phyloP scores from a whole-genome alignment of 2,329 filamentous ascomycete genomes.

The Aspergillus fructus region DNA sequence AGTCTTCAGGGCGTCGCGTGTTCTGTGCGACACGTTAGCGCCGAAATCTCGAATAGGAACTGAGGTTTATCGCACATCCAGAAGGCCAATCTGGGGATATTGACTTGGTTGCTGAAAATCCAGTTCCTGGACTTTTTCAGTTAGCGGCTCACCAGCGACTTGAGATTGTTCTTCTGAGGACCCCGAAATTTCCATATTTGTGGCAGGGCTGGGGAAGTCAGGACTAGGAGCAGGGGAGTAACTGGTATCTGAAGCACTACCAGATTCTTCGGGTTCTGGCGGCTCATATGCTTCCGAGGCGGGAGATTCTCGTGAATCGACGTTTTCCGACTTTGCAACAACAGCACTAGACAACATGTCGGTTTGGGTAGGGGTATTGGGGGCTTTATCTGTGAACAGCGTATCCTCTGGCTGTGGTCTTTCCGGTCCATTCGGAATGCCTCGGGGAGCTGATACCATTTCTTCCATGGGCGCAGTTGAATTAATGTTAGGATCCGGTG shows the following conservation, averaged over 20 bases:
- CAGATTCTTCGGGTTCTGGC: conserved; percentile 41
- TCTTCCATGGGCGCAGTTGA: not conserved
- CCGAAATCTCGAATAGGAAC: conserved; percentile 13
- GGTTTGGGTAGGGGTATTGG: conserved; percentile 2
- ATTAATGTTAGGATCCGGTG: not conserved
- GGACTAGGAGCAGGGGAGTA: conserved; percentile 47
- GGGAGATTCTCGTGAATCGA: conserved; percentile 29
- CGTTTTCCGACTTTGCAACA: conserved; percentile 13
- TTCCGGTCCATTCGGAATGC: not conserved
- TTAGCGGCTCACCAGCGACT: conserved; percentile 32
- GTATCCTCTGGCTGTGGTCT: not conserved
- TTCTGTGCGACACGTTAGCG: conserved; percentile 33
- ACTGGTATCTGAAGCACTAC: conserved; percentile 26
- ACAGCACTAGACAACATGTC: conserved; percentile 3
- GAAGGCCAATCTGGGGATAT: conserved; percentile 27
- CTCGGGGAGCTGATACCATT: not conserved
- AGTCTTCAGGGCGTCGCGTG: conserved; percentile 16
- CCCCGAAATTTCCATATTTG: conserved; percentile 21
- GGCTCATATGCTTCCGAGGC: conserved; percentile 58
- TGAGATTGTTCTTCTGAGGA: conserved; percentile 23
- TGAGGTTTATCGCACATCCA: conserved; percentile 33
- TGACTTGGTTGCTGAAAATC: conserved; percentile 20
- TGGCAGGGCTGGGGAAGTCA: conserved; percentile 34
- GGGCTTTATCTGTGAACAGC: conserved; percentile 3
- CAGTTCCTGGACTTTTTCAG: conserved; percentile 29